These are phyloP conservation scores for Abrus pulchellus DNA, from an alignment of 306 rosid genomes.

Conservation along the genomic window DNA sequence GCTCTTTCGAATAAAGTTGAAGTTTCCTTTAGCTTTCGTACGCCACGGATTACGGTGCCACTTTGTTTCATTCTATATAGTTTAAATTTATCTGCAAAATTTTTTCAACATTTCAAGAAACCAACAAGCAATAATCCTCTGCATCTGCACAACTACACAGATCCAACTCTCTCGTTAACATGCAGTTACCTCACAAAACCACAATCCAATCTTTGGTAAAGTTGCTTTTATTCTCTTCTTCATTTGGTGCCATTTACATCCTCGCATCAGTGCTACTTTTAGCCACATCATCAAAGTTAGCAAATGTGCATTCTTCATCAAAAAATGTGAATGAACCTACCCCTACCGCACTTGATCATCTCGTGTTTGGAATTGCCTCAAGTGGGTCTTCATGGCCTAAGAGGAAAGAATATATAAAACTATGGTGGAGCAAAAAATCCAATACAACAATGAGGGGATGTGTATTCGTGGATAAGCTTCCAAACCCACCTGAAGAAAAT, in stretches of 20 bases:
- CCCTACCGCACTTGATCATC: constrained; percentile 54
- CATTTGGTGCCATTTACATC: constrained; percentile 57
- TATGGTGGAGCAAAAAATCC: constrained; percentile 67
- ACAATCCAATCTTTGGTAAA: constrained; percentile 49
- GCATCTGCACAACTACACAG: neutral
- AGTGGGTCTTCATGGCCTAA: constrained; percentile 61
- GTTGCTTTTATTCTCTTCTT: constrained; percentile 54
- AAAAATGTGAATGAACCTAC: constrained; percentile 34
- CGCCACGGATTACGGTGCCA: constrained; percentile 40
- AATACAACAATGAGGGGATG: constrained; percentile 61
- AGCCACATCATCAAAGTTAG: constrained; percentile 31
- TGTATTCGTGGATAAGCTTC: constrained; percentile 65
- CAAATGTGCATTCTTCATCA: constrained; percentile 17
- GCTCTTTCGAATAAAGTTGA: neutral
- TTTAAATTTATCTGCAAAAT: neutral
- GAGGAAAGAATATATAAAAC: constrained; percentile 60
- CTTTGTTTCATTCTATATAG: neutral
- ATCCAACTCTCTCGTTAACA: constrained; percentile 35
- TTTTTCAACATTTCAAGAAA: neutral
- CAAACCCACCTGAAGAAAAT: constrained; percentile 39
- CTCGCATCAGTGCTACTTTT: constrained; percentile 51
- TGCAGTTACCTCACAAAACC: constrained; percentile 51
- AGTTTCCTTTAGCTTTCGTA: neutral
- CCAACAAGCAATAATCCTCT: neutral
- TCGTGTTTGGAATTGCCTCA: constrained; percentile 83